These are phyloP conservation scores for Globisporangium camurandrum DNA, from an alignment of 352 stramenopile species.

Conservation along the genomic window DNA sequence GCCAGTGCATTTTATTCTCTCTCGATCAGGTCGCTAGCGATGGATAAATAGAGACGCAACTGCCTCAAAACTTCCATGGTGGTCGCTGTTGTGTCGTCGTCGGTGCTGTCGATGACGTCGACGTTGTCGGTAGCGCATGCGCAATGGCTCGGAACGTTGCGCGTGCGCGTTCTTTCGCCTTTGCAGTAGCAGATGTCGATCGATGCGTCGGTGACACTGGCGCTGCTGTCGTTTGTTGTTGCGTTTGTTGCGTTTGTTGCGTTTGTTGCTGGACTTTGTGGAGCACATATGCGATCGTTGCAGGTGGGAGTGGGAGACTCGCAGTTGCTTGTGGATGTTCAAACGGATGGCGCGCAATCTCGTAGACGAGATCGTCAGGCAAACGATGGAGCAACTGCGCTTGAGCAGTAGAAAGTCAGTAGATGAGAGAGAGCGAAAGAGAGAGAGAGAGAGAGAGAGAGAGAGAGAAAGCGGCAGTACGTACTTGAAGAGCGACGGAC, in stretches of 20 bases:
- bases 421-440: neutral
- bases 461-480: neutral
- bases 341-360: constrained; percentile 83
- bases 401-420: neutral
- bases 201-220: too few relatives aligned
- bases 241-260: neutral
- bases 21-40: too few relatives aligned
- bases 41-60: neutral
- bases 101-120: neutral
- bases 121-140: neutral
- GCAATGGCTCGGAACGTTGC: neutral
- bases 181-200: neutral
- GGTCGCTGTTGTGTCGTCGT: too few relatives aligned
- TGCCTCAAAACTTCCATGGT: constrained; percentile 13
- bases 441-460: neutral
- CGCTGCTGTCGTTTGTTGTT: neutral
- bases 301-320: constrained; percentile 48
- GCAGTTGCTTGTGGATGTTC: constrained; percentile 46
- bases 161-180: constrained; percentile 4
- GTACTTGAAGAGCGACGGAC: constrained; percentile 70
- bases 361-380: constrained; percentile 74
- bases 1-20: too few relatives aligned
- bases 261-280: constrained; percentile 21
- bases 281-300: constrained; percentile 43
- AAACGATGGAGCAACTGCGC: constrained; percentile 74